Base-by-base conservation (phyloP, 148 eudicot species). In the Euryodendron excelsum region DNA sequence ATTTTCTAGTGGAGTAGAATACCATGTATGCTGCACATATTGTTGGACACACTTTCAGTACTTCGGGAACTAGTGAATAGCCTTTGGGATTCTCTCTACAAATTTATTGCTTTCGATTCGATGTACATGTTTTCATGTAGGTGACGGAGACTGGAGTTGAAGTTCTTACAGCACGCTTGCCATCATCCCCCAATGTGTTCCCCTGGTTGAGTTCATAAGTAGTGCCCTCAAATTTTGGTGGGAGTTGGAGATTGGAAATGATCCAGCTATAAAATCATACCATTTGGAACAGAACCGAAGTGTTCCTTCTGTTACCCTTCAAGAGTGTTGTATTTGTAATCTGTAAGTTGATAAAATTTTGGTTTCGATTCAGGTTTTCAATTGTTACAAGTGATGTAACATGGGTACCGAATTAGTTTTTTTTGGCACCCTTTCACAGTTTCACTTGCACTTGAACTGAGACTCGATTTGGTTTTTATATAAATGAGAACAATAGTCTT, bases 61-160 rank as follows among this genome's bases (percentile, higher is more conserved):
- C 69, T 18, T 65, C 44, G 20, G 44, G 69, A 21, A 65, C 34
- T 41, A 34, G 36, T 65, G 69, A 65, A 9, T 65, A 65, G 21
- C 45, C 41, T 37, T 27, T 75, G 7, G 13, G 37, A 27, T 71
- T 63, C 18, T 25, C 36, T 15, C 14, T 1, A 28, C 36, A 47
- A 45, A 70, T 45, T 27, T 70, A 21, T 48, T 55, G 25, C 25
- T 33, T 55, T 50, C 47, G 50, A 61, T 13, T 58, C 55, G 4
- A 34, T 72, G 23, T 44, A 25, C 20, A 53, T 48, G 27, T 25
- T 65, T 31, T 74, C 14, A 1, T 89, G 78, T 80, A 96, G 99
- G 99, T 96, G 76, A 96, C 98, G 0, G 98, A 90, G 72, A 93
- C 92, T 12, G 99, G 99, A 64, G 97, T 87, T 50, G 99, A 96